Percentiles rank a stretch among this genome's conserved stretches.
phyloP scores from a whole-genome alignment of 2,329 filamentous ascomycete genomes.

The Pseudocercospora pini-densiflorae region DNA sequence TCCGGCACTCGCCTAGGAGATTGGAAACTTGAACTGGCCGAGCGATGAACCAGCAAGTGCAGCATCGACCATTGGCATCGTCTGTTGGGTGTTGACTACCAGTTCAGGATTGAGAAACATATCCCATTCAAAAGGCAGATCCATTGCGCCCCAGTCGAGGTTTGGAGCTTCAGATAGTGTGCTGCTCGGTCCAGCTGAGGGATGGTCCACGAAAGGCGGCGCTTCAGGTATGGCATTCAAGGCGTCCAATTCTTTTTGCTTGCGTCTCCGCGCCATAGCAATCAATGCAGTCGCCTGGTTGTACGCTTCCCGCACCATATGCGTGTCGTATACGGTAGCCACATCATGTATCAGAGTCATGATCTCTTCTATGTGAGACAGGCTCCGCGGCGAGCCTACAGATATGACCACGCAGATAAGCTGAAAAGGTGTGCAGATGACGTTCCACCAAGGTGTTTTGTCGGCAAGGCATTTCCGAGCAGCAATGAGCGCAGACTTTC shows the following conservation, averaged over 20 bases:
- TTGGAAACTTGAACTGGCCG: constrained; percentile 21
- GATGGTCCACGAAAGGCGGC: constrained; percentile 37
- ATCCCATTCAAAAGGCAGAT: constrained; percentile 42
- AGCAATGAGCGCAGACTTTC: constrained; percentile 42
- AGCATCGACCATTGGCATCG: constrained; percentile 22
- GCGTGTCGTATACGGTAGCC: constrained; percentile 42
- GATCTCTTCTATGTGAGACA: constrained; percentile 41
- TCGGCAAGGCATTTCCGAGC: constrained; percentile 42
- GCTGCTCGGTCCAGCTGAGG: constrained; percentile 33
- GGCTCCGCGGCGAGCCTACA: constrained; percentile 45
- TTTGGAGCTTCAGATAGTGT: constrained; percentile 37
- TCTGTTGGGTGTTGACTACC: constrained; percentile 34
- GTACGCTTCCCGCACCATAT: constrained; percentile 45
- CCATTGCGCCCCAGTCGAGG: constrained; percentile 38
- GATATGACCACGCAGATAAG: constrained; percentile 49
- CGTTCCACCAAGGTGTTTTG: constrained; percentile 50
- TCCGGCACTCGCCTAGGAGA: neutral
- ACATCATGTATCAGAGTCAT: constrained; percentile 47
- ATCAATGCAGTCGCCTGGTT: constrained; percentile 40
- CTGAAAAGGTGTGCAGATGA: constrained; percentile 48
- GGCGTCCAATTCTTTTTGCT: constrained; percentile 40
- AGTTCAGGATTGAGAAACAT: constrained; percentile 42
- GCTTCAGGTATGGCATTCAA: constrained; percentile 33
- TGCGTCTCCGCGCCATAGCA: constrained; percentile 38
- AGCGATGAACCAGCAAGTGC: constrained; percentile 21